Evolutionary conservation across 345 rosid species (phyloP), one percentile per base, ranked within the genome.

Genomic region (Citrus australasica): DNA sequence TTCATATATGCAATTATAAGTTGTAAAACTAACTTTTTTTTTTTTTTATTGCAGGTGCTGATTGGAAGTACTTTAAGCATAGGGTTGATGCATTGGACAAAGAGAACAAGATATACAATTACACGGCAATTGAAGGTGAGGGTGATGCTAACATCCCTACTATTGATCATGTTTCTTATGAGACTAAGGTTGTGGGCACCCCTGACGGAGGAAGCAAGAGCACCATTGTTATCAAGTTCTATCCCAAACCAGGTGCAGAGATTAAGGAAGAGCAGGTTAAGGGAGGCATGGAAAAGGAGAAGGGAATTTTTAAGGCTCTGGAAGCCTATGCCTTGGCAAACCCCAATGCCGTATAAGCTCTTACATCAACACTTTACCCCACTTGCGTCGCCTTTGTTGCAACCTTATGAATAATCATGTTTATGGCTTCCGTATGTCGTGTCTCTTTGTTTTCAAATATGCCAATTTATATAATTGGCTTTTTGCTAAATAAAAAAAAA

Each of bases 291-390:
- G 85, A 79, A 65, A 78, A 67, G 78, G 76, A 78, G 27, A 8
- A 3, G 61, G 85, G 53, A 0, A 22, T 88, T 30, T 82, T 59
- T 79, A 85, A 86, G 72, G 82, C 79, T 3, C 55, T 86, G n/a
- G 86, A 86, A 63, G 85, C 82, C 13, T 77, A 86, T 69, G 83
- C 85, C 76, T 46, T 74, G 63, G 80, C 76, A 61, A 84, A 83
- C 73, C 86, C 87, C 16, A 35, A 84, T n/a, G 77, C 67, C n/a
- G 84, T 16, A 53, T 16, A 17, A 17, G 58, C 58, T 53, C 58
- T 53, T 17, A 17, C 19, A 5, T 53, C 58, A 53, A 17, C 58
- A 3, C 5, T 3, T 13, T 1, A 13, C 51, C 51, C 17, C 14
- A 53, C 58, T 53, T 17, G 58, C 58, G 7, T 53, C 58, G 7